These are phyloP conservation scores for Leccinum obscurum DNA, from an alignment of 768 basidiomycete genomes.

Conservation along the genomic window DNA sequence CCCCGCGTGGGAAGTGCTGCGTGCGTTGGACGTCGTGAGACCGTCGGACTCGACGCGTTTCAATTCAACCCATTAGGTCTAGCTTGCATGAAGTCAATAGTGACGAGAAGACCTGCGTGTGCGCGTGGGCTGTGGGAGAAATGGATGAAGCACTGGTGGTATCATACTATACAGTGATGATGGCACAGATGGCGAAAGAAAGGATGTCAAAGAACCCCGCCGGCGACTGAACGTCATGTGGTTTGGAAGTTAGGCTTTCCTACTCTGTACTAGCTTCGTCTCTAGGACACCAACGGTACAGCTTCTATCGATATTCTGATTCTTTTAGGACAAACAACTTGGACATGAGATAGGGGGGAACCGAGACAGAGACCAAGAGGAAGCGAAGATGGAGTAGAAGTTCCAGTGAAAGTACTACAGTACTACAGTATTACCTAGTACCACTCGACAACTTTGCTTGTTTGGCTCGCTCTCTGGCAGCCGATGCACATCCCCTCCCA, in stretches of 20 bases:
- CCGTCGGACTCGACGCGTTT: slow-evolving; percentile 9
- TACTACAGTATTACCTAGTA: not conserved
- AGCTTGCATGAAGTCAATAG: not conserved
- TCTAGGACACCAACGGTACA: slow-evolving; percentile 16
- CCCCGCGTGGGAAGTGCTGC: not conserved
- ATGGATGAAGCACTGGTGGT: not conserved
- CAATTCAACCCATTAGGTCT: slow-evolving; percentile 11
- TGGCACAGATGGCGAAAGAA: not conserved
- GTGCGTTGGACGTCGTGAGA: not conserved
- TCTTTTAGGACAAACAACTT: not conserved
- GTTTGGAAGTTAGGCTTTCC: slow-evolving; percentile 4
- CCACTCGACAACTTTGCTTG: not conserved
- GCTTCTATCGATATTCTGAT: slow-evolving; percentile 7
- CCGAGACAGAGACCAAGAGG: not conserved
- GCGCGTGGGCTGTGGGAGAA: not conserved
- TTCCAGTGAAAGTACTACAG: too few species aligned
- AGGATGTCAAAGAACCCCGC: not conserved
- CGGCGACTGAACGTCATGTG: not conserved
- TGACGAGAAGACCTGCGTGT: not conserved
- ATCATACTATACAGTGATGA: not conserved
- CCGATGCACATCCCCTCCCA: not conserved
- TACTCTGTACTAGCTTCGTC: slow-evolving; percentile 1
- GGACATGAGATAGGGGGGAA: not conserved
- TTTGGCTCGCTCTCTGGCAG: not conserved
- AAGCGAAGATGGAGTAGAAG: too few species aligned